These are phyloP conservation scores for Termitomyces titanicus DNA, from an alignment of 768 basidiomycete genomes.

Conservation along the genomic window DNA sequence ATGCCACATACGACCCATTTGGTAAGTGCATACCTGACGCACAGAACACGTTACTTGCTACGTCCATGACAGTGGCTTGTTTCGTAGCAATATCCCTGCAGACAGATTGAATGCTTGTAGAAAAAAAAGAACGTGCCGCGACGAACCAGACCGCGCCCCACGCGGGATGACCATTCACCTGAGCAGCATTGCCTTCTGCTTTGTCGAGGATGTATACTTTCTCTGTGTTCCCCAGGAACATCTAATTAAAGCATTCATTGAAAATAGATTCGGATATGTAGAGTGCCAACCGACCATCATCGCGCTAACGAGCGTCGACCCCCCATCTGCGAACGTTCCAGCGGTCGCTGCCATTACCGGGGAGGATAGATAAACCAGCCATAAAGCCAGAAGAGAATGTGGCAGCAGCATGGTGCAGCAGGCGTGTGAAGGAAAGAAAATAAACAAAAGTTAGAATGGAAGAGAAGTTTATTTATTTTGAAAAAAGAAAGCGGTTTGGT, in stretches of 20 bases:
- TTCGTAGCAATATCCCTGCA: constrained; percentile 60
- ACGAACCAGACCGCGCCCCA: constrained; percentile 38
- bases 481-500: too few species aligned
- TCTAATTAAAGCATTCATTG: constrained; percentile 27
- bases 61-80: constrained; percentile 62
- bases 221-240: constrained; percentile 64
- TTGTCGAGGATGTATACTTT: constrained; percentile 83
- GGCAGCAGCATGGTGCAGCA: constrained; percentile 10
- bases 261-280: not conserved
- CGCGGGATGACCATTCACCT: constrained; percentile 56
- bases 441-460: not conserved
- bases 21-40: constrained; percentile 81
- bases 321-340: constrained; percentile 33
- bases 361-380: constrained; percentile 20
- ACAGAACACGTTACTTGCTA: constrained; percentile 74
- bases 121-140: not conserved
- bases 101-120: not conserved
- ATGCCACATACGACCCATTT: constrained; percentile 70
- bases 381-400: constrained; percentile 20
- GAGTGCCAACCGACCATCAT: constrained; percentile 31
- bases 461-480: too few species aligned
- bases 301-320: constrained; percentile 31
- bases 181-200: constrained; percentile 60
- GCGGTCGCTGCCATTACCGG: constrained; percentile 24
- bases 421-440: not conserved